Evolutionary conservation across 306 rosid species (phyloP), one percentile per base, ranked within the genome.

Genomic region (Cucurbita pepo): DNA sequence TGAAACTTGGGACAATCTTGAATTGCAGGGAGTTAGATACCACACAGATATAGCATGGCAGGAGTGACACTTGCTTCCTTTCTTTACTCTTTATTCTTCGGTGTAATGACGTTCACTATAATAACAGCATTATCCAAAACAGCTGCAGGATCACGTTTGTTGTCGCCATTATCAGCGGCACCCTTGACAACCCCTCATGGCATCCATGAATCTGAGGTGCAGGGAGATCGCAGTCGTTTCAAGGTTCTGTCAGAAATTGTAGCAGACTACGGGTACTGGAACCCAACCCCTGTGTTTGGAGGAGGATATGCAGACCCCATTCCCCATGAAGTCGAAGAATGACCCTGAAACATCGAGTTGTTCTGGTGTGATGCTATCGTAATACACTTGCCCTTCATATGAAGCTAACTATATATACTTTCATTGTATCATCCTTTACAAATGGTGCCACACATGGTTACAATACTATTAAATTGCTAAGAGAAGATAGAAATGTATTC

Each of bases 261-360:
- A 8, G 30, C 61, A 12, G 92, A 90, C 73, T 83, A 88, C 36
- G 84, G 77, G 44, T 15, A 36, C 57, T 82, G 86, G 88, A 36
- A 56, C 74, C 89, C 90, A 10, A 7, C 81, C 50, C 90, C 95
- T 15, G 25, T 58, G 30, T 40, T n/a, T 9, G 69, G 84, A n/a
- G 78, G 85, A 71, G 85, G 78, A 12, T 6, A 1, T n/a, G 58
- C 53, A 13, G 85, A 82, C 75, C 90, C 90, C 21, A 66, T 86
- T 75, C 97, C 90, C 51, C 95, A 86, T 52, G 67, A 71, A 19
- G 64, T 58, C 22, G 43, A 55, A 13, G 56, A 43, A 10, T 14
- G 21, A 56, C 38, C 44, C 52, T 71, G 51, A 54, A 51, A 51
- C 30, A 9, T 50, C 44, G 15, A 70, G 25, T 51, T 25, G n/a